Conservation (phyloP, 2,329 filamentous ascomycete genomes). For the Beauveria sp. region DNA sequence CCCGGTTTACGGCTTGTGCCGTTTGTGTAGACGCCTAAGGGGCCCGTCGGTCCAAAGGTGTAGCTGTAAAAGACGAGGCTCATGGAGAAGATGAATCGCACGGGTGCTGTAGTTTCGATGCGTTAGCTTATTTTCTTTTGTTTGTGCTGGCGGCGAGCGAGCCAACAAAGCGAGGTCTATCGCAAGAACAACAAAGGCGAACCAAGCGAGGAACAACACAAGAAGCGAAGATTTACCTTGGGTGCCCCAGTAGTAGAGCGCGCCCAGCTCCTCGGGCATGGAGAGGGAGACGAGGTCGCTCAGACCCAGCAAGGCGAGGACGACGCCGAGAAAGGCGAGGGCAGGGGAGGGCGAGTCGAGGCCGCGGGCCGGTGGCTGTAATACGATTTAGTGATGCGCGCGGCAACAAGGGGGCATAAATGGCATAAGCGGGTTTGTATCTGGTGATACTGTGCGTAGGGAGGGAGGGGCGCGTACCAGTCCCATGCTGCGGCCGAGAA, state of each 20-base stretch:
- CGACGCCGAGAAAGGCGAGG: constrained; percentile 63
- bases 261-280: constrained; percentile 57
- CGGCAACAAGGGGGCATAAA: not conserved
- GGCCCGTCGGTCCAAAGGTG: constrained; percentile 46
- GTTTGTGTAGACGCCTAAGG: constrained; percentile 32
- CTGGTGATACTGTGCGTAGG: not conserved
- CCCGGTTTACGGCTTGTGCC: constrained; percentile 23
- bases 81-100: constrained; percentile 60
- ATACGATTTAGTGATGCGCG: not conserved
- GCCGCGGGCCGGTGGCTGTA: constrained; percentile 55
- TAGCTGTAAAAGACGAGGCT: constrained; percentile 56
- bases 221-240: constrained; percentile 45
- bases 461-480: constrained; percentile 46
- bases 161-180: not conserved
- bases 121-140: constrained; percentile 5
- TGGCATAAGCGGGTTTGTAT: not conserved
- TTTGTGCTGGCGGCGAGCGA: not conserved
- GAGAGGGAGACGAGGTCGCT: constrained; percentile 59
- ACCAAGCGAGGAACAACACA: not conserved
- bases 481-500: constrained; percentile 77
- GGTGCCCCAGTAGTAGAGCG: constrained; percentile 57
- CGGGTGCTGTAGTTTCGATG: constrained; percentile 37
- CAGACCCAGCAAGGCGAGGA: constrained; percentile 55
- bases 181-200: not conserved
- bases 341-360: constrained; percentile 64